Percentiles rank a stretch among this genome's conserved stretches.
Conservation (phyloP, 176 grass and related monocot genomes). For the Coix lacrymajobi region DNA sequence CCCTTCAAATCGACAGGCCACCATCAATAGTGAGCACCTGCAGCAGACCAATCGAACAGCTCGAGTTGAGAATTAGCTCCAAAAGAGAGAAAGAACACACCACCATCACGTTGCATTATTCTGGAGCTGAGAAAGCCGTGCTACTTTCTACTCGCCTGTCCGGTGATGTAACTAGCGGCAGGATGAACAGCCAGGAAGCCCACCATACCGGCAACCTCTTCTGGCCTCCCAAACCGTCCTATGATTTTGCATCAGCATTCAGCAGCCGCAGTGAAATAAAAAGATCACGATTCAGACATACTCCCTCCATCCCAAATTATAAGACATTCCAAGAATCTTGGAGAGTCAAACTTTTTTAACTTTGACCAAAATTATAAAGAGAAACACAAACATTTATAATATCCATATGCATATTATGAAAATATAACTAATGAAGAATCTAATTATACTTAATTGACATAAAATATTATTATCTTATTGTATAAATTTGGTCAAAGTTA, state of each 20-base stretch:
- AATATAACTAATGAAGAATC: no score
- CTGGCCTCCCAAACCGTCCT: slow-evolving; percentile 60
- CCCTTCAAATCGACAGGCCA: slow-evolving; percentile 64
- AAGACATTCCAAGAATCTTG: no score
- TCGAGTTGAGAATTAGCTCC: not conserved
- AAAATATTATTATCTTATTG: no score
- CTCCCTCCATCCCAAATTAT: no score
- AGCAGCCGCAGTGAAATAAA: not conserved
- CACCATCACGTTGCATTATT: not conserved
- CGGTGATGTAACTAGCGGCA: slow-evolving; percentile 51
- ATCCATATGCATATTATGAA: no score
- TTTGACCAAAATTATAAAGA: no score
- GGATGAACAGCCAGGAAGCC: slow-evolving; percentile 60
- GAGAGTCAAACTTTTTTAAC: no score
- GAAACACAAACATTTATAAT: no score
- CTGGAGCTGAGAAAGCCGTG: not conserved
- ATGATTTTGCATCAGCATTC: slow-evolving; percentile 2
- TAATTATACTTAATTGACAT: no score
- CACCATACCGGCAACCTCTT: slow-evolving; percentile 52
- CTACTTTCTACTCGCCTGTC: slow-evolving; percentile 30
- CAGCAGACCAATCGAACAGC: not conserved
- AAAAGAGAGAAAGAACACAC: not conserved
- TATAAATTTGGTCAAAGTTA: no score
- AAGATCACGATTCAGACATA: not conserved
- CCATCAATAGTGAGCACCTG: slow-evolving; percentile 86